Percentiles rank a stretch among this genome's conserved stretches.
These are phyloP conservation scores for Fusarium sp. DNA, from an alignment of 2,329 filamentous ascomycete genomes.

Conservation along the genomic window DNA sequence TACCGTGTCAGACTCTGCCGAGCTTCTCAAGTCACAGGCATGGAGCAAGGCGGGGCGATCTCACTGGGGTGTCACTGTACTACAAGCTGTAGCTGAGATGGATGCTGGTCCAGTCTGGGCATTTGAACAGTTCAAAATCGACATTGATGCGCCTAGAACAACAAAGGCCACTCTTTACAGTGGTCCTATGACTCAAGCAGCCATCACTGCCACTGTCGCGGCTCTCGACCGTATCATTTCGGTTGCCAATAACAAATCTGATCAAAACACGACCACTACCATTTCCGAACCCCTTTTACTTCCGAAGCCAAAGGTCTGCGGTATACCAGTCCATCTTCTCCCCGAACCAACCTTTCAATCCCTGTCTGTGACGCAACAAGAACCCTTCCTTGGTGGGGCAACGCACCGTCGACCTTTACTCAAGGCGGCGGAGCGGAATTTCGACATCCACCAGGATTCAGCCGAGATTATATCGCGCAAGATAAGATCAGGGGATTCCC, in stretches of 20 bases:
- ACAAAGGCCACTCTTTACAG: slow-evolving; percentile 36
- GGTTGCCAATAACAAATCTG: not conserved
- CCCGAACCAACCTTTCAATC: not conserved
- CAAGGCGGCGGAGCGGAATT: slow-evolving; percentile 19
- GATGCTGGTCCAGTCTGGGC: slow-evolving; percentile 38
- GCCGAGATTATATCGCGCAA: slow-evolving; percentile 26
- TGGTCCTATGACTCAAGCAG: slow-evolving; percentile 20
- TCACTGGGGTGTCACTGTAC: slow-evolving; percentile 37
- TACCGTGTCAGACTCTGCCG: slow-evolving; percentile 6
- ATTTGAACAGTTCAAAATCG: slow-evolving; percentile 33
- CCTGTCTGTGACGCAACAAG: slow-evolving; percentile 10
- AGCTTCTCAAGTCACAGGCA: slow-evolving; percentile 21
- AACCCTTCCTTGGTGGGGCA: slow-evolving; percentile 11
- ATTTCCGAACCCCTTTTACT: not conserved
- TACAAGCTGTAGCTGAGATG: slow-evolving; percentile 35
- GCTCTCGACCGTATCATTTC: slow-evolving; percentile 17
- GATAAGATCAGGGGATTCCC: slow-evolving; percentile 33
- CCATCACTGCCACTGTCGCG: slow-evolving; percentile 20
- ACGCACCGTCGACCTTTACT: slow-evolving; percentile 23
- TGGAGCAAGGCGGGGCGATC: slow-evolving; percentile 29
- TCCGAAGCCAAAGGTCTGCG: not conserved
- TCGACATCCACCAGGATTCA: slow-evolving; percentile 15
- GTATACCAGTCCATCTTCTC: slow-evolving; percentile 7
- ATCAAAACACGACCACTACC: not conserved
- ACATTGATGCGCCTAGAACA: slow-evolving; percentile 21